These are phyloP conservation scores for Aphanomyces invadans DNA, from an alignment of 352 stramenopile species.

Conservation along the genomic window DNA sequence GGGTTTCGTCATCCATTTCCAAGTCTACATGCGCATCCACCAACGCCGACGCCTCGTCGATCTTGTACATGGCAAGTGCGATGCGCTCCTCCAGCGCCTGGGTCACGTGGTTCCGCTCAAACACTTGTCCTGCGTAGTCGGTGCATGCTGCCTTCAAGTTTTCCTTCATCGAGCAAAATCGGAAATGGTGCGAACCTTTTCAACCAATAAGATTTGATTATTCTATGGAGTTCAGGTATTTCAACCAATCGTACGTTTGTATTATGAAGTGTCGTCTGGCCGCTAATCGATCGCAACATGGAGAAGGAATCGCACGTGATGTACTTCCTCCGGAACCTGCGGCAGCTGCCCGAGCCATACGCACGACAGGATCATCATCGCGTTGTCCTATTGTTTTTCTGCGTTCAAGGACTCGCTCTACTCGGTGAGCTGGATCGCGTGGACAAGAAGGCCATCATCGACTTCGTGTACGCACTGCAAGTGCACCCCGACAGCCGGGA, in stretches of 20 bases:
- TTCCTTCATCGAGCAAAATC: background rate
- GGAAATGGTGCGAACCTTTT: background rate
- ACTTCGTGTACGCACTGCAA: constrained; percentile 83
- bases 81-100: constrained; percentile 18
- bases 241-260: constrained; percentile 3
- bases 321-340: constrained; percentile 79
- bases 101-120: constrained; percentile 17
- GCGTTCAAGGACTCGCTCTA: constrained; percentile 71
- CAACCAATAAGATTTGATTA: too few relatives aligned
- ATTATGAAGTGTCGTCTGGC: background rate
- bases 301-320: constrained; percentile 65
- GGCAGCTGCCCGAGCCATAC: constrained; percentile 57
- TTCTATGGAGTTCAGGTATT: background rate
- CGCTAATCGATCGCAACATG: too few relatives aligned
- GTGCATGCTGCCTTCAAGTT: constrained; percentile 20
- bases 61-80: constrained; percentile 26
- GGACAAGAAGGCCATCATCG: constrained; percentile 59
- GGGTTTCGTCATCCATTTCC: constrained; percentile 14
- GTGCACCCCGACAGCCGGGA: constrained; percentile 45
- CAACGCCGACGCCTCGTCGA: constrained; percentile 20
- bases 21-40: constrained; percentile 19
- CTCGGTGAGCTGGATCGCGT: constrained; percentile 68
- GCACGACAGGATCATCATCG: constrained; percentile 72
- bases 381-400: constrained; percentile 82
- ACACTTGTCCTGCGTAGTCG: background rate